Evolutionary conservation across 164 flowering plant species (phyloP), one percentile per base, ranked within the genome.

Genomic region (Cinnamomum micranthum): DNA sequence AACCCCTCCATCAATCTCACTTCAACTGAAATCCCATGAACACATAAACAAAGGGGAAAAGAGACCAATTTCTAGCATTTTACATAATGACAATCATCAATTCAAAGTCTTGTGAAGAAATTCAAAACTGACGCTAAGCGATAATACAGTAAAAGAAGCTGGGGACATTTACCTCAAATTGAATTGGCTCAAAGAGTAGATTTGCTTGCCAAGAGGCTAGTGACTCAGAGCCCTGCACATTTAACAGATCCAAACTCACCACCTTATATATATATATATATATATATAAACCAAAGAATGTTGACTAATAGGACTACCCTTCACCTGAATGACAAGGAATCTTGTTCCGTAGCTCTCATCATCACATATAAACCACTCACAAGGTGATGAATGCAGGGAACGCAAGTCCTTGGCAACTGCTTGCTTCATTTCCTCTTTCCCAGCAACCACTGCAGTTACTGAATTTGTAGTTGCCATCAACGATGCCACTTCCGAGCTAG

Each of bases 181-280:
- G 85, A 80, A 87, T 72, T 13, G 97, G 96, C 76, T 93, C 97
- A 77, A 93, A 93, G 28, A 93, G 89, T 47, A 93, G 83, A 83
- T 96, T 96, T 79, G 98, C 97, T 84, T 96, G 93, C 99, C 99
- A 96, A 69, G 99, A 96, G 55, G 97, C 91, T 77, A 96, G 60
- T 66, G 99, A 87, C 78, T 91, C 99, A 0, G 99, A 94, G 20
- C 99, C 99, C 98, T 93, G 87, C 82, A 82, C 22, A 70, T 50
- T 50, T 55, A 20, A 50, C 22, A 52, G 22, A 73, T 67, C 12
- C 69, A 15, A 24, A 67, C 15, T 31, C 10, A 64, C 28, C 67
- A 19, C 25, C 41, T 6, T 12, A 35, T 10, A 41, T 0, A n/a
- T n/a, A n/a, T n/a, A n/a, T n/a, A n/a, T n/a, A n/a, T n/a, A n/a